Evolutionary conservation across 148 eudicot species (phyloP), one percentile per base, ranked within the genome.

Genomic region (Drosera capensis): DNA sequence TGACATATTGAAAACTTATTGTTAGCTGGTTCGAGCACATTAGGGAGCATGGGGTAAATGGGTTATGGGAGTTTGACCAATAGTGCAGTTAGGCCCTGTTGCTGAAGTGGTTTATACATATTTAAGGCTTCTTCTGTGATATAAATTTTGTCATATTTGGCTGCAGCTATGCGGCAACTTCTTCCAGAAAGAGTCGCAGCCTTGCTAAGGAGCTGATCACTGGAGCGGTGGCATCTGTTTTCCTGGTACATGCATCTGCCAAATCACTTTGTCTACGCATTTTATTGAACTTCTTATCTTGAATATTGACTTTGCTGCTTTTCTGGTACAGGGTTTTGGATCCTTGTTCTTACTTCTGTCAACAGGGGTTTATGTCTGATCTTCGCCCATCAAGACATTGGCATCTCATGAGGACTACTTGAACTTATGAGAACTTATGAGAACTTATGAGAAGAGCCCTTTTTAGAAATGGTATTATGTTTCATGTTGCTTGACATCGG

Each of bases 261-360:
- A 1, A n/a, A n/a, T n/a, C 61, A 46, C 43, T 30, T 40, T 7
- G 18, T 11, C 6, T 34, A 9, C 1, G 18, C 22, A 25, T 48
- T 20, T n/a, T 19, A 15, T 52, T 17, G 6, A 29, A 11, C 3
- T 14, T 11, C 9, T 15, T 4, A 34, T 34, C 8, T 30, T 23
- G n/a, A 25, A 2, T 2, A 22, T 45, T 26, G 26, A 20, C 25
- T 1, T 45, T 25, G 24, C 22, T 21, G 51, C n/a, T 23, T 51
- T 16, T 46, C 1, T 12, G 42, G 29, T 59, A 71, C 99, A 90
- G 99, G 99, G 99, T 54, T 90, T 90, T 57, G 99, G 99, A 45
- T 85, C 99, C 41, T 70, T 90, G 71, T 85, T 90, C 73, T 60
- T 85, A 68, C 94, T 90, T 43, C 88, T 90, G 40, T 71, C 94